Base-by-base conservation (phyloP, 805 yeast genomes). In the Pichia ethanolica region DNA sequence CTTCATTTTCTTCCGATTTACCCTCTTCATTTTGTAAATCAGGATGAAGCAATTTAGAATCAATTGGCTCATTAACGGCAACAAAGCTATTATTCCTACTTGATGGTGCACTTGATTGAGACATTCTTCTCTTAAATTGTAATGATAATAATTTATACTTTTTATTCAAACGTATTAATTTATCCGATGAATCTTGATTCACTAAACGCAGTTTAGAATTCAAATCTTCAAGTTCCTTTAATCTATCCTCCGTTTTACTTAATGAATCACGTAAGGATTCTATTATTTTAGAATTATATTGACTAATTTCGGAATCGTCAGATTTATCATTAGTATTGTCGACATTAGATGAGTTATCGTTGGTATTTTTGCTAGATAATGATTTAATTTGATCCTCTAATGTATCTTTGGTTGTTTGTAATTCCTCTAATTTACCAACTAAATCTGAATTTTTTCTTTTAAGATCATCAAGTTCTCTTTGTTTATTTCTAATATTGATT, bases 171-270 rank as follows among this genome's bases (percentile, higher is more conserved):
- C 89, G 72, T 41, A 84, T 86, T 45, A 82, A 68, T 60, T 86
- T 86, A 57, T 79, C 71, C 32, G 74, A 77, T n/a, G 81, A 65
- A 48, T 86, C 93, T 36, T 82, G 87, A 56, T 83, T 83, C 33
- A 81, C 61, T 48, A 70, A 74, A 65, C 80, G 81, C 56, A 86
- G 67, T n/a, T 75, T 71, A 20, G 59, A 58, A 52, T 81, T 81
- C 51, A 78, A 49, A 25, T 66, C 69, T 53, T 85, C 89, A 44
- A 72, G 68, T 35, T 83, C 88, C 26, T 75, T 74, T 27, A 75
- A 65, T 49, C 78, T 79, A 27, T 64, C 65, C 48, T 79, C 81
- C 3, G 81, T 70, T 5, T 65, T 67, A 11, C 71, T 72, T 43
- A 86, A 65, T 0, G 88, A 74, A 5, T 68, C 72, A 53, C 84